phyloP scores from a whole-genome alignment of 148 eudicot genomes.

The Rhododendron simsii region DNA sequence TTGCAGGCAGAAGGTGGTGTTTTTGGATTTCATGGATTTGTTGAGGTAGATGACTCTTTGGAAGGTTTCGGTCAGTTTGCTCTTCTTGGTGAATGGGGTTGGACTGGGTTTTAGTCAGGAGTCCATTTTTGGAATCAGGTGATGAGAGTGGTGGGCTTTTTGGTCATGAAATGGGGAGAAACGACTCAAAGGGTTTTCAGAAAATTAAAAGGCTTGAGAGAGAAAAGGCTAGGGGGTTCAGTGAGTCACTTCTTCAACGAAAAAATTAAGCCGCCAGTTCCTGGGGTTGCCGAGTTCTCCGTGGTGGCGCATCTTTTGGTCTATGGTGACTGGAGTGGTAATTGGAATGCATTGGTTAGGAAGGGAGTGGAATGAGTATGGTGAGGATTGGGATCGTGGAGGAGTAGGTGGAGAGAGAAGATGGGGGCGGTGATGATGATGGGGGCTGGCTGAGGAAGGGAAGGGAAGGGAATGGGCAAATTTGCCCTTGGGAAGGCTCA shows the following conservation, averaged over 20 bases:
- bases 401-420: too few species aligned
- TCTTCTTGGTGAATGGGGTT: conserved; percentile 30
- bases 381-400: too few species aligned
- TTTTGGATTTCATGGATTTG: conserved; percentile 21
- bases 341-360: too few species aligned
- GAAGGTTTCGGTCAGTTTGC: conserved; percentile 46
- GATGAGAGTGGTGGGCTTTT: not conserved
- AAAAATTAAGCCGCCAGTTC: too few species aligned
- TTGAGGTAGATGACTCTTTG: conserved; percentile 39
- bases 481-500: too few species aligned
- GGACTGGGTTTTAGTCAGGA: conserved; percentile 44
- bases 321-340: too few species aligned
- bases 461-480: too few species aligned
- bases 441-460: too few species aligned
- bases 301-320: too few species aligned
- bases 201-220: not conserved
- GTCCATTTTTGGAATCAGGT: conserved; percentile 34
- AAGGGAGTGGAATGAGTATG: too few species aligned
- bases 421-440: too few species aligned
- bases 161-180: not conserved
- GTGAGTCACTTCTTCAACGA: not conserved
- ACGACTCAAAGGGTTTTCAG: not conserved
- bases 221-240: not conserved
- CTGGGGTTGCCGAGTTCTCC: too few species aligned
- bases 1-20: conserved; percentile 23